These are phyloP conservation scores for Craspedostauros australis DNA, from an alignment of 108 stramenopile species.

Conservation along the genomic window DNA sequence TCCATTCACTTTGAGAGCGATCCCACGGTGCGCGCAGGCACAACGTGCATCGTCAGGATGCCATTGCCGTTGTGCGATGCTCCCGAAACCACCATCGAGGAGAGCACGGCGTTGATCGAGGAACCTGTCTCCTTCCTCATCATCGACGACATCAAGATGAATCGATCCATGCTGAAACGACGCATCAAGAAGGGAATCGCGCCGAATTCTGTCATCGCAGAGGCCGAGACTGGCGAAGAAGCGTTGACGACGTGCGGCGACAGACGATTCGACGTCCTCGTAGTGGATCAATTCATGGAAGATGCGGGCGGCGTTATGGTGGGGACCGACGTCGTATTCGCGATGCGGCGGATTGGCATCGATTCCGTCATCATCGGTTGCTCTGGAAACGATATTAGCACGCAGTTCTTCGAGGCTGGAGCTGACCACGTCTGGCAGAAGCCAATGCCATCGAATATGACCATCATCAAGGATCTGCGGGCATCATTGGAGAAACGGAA, in stretches of 20 bases:
- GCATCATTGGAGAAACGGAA: conserved; percentile 6
- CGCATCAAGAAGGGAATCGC: conserved; percentile 48
- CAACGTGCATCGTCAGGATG: conserved; percentile 50
- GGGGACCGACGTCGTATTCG: conserved; percentile 61
- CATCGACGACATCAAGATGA: conserved; percentile 68
- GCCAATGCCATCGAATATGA: conserved; percentile 48
- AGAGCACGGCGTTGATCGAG: conserved; percentile 22
- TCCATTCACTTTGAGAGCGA: conserved; percentile 54
- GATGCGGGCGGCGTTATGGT: conserved; percentile 65
- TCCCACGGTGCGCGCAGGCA: conserved; percentile 47
- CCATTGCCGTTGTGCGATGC: conserved; percentile 35
- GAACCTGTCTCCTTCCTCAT: conserved; percentile 40
- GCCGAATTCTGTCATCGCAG: conserved; percentile 43
- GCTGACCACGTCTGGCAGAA: conserved; percentile 61
- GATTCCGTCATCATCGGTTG: conserved; percentile 59
- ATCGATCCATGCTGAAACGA: conserved; percentile 48
- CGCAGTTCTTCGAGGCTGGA: conserved; percentile 49
- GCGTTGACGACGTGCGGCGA: conserved; percentile 44
- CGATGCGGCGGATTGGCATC: conserved; percentile 53
- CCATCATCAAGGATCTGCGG: conserved; percentile 40
- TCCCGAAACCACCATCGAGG: conserved; percentile 18
- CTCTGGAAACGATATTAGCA: conserved; percentile 61
- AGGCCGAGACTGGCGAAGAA: conserved; percentile 62
- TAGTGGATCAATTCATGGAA: conserved; percentile 72
- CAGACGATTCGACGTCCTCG: conserved; percentile 45